Base-by-base conservation (phyloP, 2,329 filamentous ascomycete genomes). In the Elsinoe arachidis region DNA sequence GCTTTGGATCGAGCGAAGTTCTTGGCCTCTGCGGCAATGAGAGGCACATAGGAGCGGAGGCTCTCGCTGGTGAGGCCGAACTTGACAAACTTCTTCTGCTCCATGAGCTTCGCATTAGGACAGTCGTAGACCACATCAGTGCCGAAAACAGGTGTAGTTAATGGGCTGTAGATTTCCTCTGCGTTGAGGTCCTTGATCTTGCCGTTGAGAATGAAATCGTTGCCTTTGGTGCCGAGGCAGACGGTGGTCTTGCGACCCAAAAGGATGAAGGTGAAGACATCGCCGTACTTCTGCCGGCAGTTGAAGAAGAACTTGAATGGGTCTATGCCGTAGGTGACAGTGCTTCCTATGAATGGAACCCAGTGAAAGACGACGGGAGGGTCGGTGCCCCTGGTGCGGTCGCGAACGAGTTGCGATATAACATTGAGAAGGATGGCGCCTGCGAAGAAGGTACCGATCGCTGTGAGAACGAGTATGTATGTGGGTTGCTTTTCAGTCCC, bases 11-110 rank as follows among this genome's bases (percentile, higher is more conserved):
- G 79, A 72, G 88, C 84, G 72, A 88, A 95, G 66, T 82, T 79
- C 61, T 82, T 77, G 63, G 88, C 84, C 72, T 95, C 90, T 64
- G 79, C 74, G 63, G 83, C 80, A 70, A 95, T 92, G 68, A 95
- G 81, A 58, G 81, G 83, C 53, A 93, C 87, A 72, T 95, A 93
- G 46, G 81, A 82, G 56, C 77, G 82, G 74, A 91, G 86, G 21
- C 86, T 84, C 58, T 88, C 83, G 62, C 84, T 84, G 23, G 86
- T 90, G 56, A 91, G 82, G 61, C 86, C 86, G 65, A 86, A 83
- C 72, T 91, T 91, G 83, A 90, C 87, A 68, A 91, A 90, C 85
- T 92, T 93, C 78, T 95, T 95, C 78, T 95, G 90, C 76, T 95
- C 90, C 90, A 95, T 95, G 68, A 95, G 81, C 74, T 95, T 95